Evolutionary conservation across 2,329 filamentous ascomycete species (phyloP), one percentile per base, ranked within the genome.

Genomic region (Capronia americana): DNA sequence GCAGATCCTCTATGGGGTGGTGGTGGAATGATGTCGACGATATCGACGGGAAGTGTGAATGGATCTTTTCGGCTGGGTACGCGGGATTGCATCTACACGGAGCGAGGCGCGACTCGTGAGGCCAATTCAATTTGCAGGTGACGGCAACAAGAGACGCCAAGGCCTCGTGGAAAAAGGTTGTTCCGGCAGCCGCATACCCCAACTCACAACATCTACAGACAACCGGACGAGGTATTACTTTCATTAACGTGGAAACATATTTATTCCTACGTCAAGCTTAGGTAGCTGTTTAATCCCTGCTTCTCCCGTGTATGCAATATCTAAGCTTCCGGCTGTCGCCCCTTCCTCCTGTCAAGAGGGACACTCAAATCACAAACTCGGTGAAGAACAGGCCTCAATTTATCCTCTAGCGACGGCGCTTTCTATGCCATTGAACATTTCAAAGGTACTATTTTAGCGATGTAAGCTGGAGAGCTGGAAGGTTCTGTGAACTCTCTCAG

Each of bases 11-110:
- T 28, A 28, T 14, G 28, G 44, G 48, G 56, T 61, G 50, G 57
- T 48, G 61, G 67, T 65, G 26, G 44, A 58, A 30, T 59, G 38
- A 58, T 58, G 24, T 24, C n/a, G 28, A 24, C 34, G 58, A 50
- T 24, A 53, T 50, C 28, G 11, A 24, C 30, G 14, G 23, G 51
- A 17, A 46, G 58, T 24, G 24, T 53, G 46, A 41, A 38, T 51
- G 32, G 48, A 24, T 51, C 48, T 51, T 51, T 51, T 51, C 24
- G 48, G 48, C 20, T 51, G 20, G 48, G 48, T 51, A 51, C 48
- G 48, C 48, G 48, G 48, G 24, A 51, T 51, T 26, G 23, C 48
- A 26, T 23, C 20, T 24, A 51, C 24, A 28, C 38, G 48, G 48
- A 51, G 23, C 48, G 4, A 51, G 48, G 48, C 48, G 48, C 48